phyloP scores from a whole-genome alignment of 108 stramenopile genomes.

The Fistulifera solaris region DNA sequence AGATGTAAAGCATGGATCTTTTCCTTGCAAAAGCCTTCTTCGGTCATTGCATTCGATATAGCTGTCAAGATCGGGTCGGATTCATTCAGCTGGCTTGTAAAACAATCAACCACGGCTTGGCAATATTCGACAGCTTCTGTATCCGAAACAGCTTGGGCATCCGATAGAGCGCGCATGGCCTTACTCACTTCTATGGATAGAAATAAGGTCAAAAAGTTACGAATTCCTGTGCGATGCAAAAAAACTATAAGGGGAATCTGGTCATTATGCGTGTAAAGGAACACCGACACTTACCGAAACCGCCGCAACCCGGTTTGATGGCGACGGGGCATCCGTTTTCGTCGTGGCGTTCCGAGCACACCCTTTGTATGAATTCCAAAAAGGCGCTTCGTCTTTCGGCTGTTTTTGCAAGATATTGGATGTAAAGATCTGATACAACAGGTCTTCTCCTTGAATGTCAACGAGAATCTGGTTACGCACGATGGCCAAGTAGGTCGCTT shows the following conservation, averaged over 20 bases:
- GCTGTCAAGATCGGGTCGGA: constrained; percentile 79
- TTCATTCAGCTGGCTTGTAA: constrained; percentile 79
- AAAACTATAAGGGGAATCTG: background rate
- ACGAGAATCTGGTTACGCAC: constrained; percentile 80
- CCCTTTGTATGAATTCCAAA: constrained; percentile 85
- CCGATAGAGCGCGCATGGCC: constrained; percentile 63
- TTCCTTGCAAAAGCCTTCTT: constrained; percentile 34
- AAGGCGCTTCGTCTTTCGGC: constrained; percentile 77
- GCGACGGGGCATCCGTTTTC: constrained; percentile 50
- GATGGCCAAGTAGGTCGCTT: constrained; percentile 61
- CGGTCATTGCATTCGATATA: constrained; percentile 85
- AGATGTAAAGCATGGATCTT: no score
- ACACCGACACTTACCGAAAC: constrained; percentile 40
- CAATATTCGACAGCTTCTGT: constrained; percentile 11
- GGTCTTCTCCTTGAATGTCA: constrained; percentile 79
- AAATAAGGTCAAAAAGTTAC: constrained; percentile 84
- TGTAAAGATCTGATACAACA: constrained; percentile 85
- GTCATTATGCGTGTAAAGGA: constrained; percentile 8
- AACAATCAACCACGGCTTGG: constrained; percentile 45
- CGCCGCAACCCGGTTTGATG: constrained; percentile 80
- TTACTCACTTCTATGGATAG: constrained; percentile 81
- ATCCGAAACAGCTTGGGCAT: constrained; percentile 39
- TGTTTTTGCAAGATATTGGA: constrained; percentile 65
- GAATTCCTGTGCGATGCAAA: constrained; percentile 41
- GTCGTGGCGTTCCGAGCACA: constrained; percentile 57